Conservation (phyloP, 2,329 filamentous ascomycete genomes). For the Xylariaceae sp. region DNA sequence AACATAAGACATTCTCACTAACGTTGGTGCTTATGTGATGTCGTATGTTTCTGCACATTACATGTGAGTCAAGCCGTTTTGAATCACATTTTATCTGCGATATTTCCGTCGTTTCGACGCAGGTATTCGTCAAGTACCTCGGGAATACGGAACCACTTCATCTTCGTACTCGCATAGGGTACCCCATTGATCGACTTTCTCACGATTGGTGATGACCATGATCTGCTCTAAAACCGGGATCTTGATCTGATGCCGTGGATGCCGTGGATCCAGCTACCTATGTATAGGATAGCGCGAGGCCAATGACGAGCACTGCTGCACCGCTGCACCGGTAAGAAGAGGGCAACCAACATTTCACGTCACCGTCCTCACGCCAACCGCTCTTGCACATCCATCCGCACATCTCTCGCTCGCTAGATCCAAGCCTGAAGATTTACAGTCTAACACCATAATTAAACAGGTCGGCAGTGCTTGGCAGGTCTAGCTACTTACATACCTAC, state of each 20-base stretch:
- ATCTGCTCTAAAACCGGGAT: not conserved
- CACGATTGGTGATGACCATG: not conserved
- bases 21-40: not conserved
- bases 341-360: not conserved
- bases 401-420: too few species aligned
- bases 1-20: not conserved
- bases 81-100: too few species aligned
- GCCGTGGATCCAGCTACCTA: not conserved
- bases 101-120: not conserved
- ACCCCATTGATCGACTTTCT: not conserved
- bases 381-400: not conserved
- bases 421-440: not conserved
- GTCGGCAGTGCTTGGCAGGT: not conserved
- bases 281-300: not conserved
- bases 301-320: not conserved
- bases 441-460: not conserved
- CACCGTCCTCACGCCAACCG: not conserved
- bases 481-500: not conserved
- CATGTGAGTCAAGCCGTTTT: too few species aligned
- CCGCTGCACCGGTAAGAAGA: not conserved
- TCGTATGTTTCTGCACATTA: not conserved
- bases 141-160: not conserved
- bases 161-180: not conserved
- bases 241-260: not conserved
- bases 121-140: not conserved